phyloP scores from a whole-genome alignment of 1,284 basidiomycete species.

The Moesziomyces parantarcticus region DNA sequence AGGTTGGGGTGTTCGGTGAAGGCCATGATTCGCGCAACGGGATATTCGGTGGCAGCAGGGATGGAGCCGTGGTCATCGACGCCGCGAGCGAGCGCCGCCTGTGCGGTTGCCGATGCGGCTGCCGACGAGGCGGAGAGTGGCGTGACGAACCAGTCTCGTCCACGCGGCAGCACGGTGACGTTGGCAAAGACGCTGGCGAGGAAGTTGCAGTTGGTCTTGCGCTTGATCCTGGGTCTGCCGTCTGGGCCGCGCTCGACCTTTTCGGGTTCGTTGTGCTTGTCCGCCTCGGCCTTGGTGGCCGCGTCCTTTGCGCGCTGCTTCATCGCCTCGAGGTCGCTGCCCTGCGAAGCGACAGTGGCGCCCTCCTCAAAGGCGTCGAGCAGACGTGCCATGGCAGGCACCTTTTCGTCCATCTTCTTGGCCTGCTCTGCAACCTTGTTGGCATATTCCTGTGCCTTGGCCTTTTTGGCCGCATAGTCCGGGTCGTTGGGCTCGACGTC shows the following conservation, averaged over 20 bases:
- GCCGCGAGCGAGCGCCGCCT: slow-evolving; percentile 44
- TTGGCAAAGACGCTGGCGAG: slow-evolving; percentile 67
- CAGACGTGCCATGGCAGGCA: slow-evolving; percentile 61
- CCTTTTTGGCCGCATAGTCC: slow-evolving; percentile 58
- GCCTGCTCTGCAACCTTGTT: slow-evolving; percentile 48
- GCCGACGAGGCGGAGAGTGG: slow-evolving; percentile 53
- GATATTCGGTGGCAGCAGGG: slow-evolving; percentile 56
- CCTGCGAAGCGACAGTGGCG: slow-evolving; percentile 57
- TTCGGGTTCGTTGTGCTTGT: slow-evolving; percentile 23
- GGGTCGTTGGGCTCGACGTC: slow-evolving; percentile 61
- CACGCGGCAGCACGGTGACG: slow-evolving; percentile 58
- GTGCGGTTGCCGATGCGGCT: slow-evolving; percentile 46
- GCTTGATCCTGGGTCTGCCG: slow-evolving; percentile 55
- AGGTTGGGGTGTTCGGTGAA: slow-evolving; percentile 67
- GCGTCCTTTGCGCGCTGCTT: slow-evolving; percentile 53
- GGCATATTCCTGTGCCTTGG: slow-evolving; percentile 45
- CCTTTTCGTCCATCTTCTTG: slow-evolving; percentile 51
- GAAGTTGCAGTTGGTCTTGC: slow-evolving; percentile 67
- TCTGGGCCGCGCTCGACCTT: slow-evolving; percentile 51
- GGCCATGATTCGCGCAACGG: slow-evolving; percentile 62
- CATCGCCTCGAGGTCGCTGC: slow-evolving; percentile 60
- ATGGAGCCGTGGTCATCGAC: slow-evolving; percentile 23
- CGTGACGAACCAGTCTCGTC: slow-evolving; percentile 63
- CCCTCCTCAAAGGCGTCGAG: slow-evolving; percentile 67
- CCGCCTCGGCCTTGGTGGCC: slow-evolving; percentile 33